Base-by-base conservation (phyloP, 352 stramenopile genomes). In the Phytophthora sp. region DNA sequence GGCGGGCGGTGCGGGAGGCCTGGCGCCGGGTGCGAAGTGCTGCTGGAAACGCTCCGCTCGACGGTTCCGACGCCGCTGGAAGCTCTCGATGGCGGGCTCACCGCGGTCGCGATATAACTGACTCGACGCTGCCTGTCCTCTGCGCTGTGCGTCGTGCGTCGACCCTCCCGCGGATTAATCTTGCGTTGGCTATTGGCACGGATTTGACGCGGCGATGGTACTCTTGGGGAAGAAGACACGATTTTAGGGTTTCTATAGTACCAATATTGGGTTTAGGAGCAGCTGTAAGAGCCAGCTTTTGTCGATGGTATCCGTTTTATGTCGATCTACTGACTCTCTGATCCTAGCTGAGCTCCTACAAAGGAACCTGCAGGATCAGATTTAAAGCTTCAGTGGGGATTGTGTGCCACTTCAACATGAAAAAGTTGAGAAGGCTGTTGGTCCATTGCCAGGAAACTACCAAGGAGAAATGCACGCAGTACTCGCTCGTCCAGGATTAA, bases 71-170 rank as follows among this genome's bases (percentile, higher is more conserved):
- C 20, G 23, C 21, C 20, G 21, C 44, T 57, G 37, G 24, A 38
- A 54, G 31, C 50, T 34, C 37, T 54, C 34, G 20, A 38, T 9
- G 23, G 20, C 23, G 39, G 38, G 41, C 18, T 50, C 26, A 41
- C 26, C 27, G 10, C 38, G 20, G n/a, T 15, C 11, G 31, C 42
- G 31, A 43, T 57, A 63, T 63, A 63, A 55, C 48, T 66, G 48
- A 60, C 58, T 66, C 38, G 39, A 31, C 37, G 21, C 23, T 37
- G 28, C 21, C 31, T 61, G 35, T 45, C 31, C 53, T 37, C 27
- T 31, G 15, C 21, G 9, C 24, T 6, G 12, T n/a, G 39, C 15
- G 39, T 51, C 35, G 35, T 56, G 32, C 46, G 12, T 37, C 15
- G 27, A 27, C 3, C 1, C 43, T 15, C 30, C 8, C 6, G 17